A percentile compares a stretch with the other conserved stretches of the same genome.
These are phyloP conservation scores for Litsea cubeba DNA, from an alignment of 164 flowering plant species.

Conservation along the genomic window DNA sequence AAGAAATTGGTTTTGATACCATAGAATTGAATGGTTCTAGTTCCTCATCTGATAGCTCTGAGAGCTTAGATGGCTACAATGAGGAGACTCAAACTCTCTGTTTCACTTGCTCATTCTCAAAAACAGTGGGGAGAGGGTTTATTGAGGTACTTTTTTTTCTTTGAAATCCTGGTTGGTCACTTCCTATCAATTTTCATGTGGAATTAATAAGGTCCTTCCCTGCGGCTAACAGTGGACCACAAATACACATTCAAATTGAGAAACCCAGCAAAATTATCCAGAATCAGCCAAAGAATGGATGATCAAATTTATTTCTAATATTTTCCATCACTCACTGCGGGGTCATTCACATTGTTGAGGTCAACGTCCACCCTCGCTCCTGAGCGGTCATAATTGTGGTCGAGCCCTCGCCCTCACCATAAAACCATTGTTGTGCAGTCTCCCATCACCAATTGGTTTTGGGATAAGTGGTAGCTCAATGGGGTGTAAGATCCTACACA, in stretches of 20 bases:
- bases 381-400: no score
- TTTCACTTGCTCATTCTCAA: constrained; percentile 47
- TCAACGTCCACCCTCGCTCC: no score
- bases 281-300: not conserved
- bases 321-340: not conserved
- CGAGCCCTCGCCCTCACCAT: no score
- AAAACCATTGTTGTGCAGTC: no score
- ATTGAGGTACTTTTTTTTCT: constrained; percentile 47
- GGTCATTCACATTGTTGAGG: not conserved
- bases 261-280: not conserved
- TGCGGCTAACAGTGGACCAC: not conserved
- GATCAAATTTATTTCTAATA: no score
- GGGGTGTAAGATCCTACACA: no score
- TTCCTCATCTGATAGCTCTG: constrained; percentile 21
- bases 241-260: not conserved
- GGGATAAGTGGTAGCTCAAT: no score
- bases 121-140: constrained; percentile 64
- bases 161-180: not conserved
- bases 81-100: constrained; percentile 41
- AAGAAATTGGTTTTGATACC: constrained; percentile 32
- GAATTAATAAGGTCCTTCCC: not conserved
- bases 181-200: not conserved
- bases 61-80: constrained; percentile 21
- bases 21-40: not conserved
- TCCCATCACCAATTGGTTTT: no score